Conservation (phyloP, 495 filamentous ascomycete genomes). For the Annulohypoxylon nitens region DNA sequence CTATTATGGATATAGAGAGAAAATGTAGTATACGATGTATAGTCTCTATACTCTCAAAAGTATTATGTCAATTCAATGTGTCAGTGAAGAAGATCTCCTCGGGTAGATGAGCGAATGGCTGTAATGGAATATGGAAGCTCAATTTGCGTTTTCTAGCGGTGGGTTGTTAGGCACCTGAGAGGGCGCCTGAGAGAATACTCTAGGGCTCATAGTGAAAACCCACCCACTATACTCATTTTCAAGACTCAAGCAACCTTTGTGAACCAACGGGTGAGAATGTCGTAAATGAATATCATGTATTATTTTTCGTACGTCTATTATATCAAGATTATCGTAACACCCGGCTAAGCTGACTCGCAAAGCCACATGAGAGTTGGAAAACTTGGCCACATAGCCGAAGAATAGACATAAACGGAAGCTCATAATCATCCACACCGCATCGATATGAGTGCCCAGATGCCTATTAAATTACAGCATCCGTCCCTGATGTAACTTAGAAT, state of each 20-base stretch:
- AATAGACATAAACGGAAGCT: not conserved
- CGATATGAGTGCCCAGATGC: not conserved
- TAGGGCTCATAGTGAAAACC: not conserved
- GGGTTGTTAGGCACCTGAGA: not conserved
- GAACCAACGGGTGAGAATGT: not conserved
- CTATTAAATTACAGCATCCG: not conserved
- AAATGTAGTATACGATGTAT: not conserved
- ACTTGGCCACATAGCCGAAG: conserved; percentile 4
- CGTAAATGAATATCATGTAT: not conserved
- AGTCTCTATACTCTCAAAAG: not conserved
- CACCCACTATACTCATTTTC: not conserved
- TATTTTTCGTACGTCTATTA: not conserved
- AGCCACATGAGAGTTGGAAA: not conserved
- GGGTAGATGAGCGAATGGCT: not conserved
- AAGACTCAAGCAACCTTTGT: not conserved
- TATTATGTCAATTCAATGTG: not conserved
- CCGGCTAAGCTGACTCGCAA: conserved; percentile 10
- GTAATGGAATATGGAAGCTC: not conserved
- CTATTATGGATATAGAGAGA: not conserved
- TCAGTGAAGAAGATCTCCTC: not conserved
- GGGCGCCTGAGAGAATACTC: not conserved
- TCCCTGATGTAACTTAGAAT: not conserved
- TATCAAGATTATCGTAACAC: not conserved
- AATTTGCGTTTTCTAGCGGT: not conserved
- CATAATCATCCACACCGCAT: not conserved